Base-by-base conservation (phyloP, 2,329 filamentous ascomycete species). In the Endoconidiophora laricicola region DNA sequence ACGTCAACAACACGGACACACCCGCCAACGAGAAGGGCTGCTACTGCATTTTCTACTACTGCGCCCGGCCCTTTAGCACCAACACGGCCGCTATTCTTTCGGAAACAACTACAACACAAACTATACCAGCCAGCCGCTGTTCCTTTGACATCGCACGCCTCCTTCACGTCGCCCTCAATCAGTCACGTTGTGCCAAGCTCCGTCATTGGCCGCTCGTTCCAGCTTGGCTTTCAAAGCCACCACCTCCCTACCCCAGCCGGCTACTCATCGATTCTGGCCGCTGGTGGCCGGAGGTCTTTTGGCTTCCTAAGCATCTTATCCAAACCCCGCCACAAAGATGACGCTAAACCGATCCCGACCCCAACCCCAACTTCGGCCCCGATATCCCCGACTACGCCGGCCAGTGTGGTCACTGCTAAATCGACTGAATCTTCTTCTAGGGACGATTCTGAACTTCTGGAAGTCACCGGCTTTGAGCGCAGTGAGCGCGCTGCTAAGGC, bases 401-500 rank as follows among this genome's bases (percentile, higher is more conserved):
- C 50, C 16, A 50, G 14, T 16, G 14, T 38, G 16, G 22, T 46
- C n/a, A 43, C 36, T n/a, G 38, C 44, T 12, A 51, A 54, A 48
- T 24, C 49, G 12, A 18, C 36, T 24, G 33, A 46, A 14, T 10
- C 26, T 48, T 36, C 44, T 46, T 49, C 52, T 29, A 54, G 64
- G 48, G 56, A 62, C 20, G 59, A 61, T 48, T 60, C 62, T 46
- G 65, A 68, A 54, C 64, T 71, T 53, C 62, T 67, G 46, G 65
- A 73, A 44, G 57, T 63, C 45, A 52, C 65, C 26, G 65, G 67
- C 14, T 75, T 77, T 43, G 69, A 76, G 49, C 74, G 81, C 58
- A 88, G 85, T 52, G 90, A 94, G 62, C 90, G 82, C 64, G 91
- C 88, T 33, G 76, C 81, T 10, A 80, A 86, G 59, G 91, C 88